Base-by-base conservation (phyloP, 192 early-diverging fungal species). In the Coemansia sp. region DNA sequence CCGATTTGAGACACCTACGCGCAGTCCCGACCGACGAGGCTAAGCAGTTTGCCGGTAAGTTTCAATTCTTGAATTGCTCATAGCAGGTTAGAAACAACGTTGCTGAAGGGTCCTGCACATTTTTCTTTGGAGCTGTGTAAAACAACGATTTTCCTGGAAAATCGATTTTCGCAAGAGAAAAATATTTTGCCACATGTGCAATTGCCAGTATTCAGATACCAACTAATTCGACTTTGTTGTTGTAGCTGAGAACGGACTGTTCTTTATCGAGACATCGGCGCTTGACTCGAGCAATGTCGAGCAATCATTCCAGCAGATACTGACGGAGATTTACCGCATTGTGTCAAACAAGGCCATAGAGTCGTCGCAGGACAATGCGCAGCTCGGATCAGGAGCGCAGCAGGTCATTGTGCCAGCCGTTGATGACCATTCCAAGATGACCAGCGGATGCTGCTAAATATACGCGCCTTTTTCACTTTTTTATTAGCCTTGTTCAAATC, bases 251-350 rank as follows among this genome's bases (percentile, higher is more conserved):
- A 97, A 98, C 66, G 89, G 86, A 12, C 81, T 99, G 50, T 93
- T 91, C 26, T 99, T 99, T 72, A 99, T 99, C 60, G 97, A 99
- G 77, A 98, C 97, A 5, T 98, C 97, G 22, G 97, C 97, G 15
- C 83, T 98, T 81, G 95, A 98, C 69, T 85, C 91, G 17, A 94
- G 87, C 84, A 98, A 98, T 73, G 95, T 98, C 53, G 97, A 98
- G 75, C 84, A 90, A 37, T 89, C 94, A 23, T 98, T 98, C 83
- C 92, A 96, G 77, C 88, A 93, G 58, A 97, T 97, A 62, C 82
- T 98, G 66, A 93, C 94, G 49, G 93, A 92, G 90, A 89, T 81
- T 46, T 98, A 98, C 84, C 90, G 90, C 64, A 92, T 97, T 66
- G 93, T 96, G 12, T 96, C 96, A 56, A 95, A 94, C 90, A 96